These are phyloP conservation scores for Linderina pennispora DNA, from an alignment of 192 early-diverging fungal genomes.

Conservation along the genomic window DNA sequence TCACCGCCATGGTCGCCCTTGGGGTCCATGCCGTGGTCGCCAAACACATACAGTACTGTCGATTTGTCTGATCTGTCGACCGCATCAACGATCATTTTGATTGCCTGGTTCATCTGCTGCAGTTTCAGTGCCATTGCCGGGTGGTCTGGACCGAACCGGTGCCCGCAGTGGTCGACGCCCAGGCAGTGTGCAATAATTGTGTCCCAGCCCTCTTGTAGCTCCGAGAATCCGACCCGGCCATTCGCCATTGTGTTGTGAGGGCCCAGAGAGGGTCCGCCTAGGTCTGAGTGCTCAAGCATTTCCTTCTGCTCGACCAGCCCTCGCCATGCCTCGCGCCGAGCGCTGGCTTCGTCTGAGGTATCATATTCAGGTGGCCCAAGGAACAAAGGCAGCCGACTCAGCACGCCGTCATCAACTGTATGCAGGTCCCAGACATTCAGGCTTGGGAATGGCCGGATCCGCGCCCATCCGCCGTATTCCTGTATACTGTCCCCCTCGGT, in stretches of 20 bases:
- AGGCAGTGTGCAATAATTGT: constrained; percentile 87
- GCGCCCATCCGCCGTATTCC: constrained; percentile 45
- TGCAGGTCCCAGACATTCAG: constrained; percentile 86
- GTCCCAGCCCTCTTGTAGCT: constrained; percentile 56
- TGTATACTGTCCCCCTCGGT: constrained; percentile 8
- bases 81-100: constrained; percentile 56
- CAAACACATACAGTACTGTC: constrained; percentile 83
- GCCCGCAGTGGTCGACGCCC: constrained; percentile 96
- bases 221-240: constrained; percentile 9
- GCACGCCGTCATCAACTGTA: constrained; percentile 85
- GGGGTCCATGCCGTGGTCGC: constrained; percentile 95
- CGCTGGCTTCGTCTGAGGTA: constrained; percentile 2
- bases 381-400: constrained; percentile 52
- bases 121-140: constrained; percentile 83
- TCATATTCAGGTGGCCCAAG: constrained; percentile 15
- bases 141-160: constrained; percentile 83
- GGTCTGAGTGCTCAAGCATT: constrained; percentile 25
- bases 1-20: constrained; percentile 98
- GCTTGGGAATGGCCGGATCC: constrained; percentile 61
- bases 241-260: constrained; percentile 17
- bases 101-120: constrained; percentile 73
- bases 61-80: constrained; percentile 57
- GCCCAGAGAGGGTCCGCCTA: neutral
- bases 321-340: constrained; percentile 18
- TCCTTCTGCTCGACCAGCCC: constrained; percentile 26